These are phyloP conservation scores for Neurospora tetraspora DNA, from an alignment of 495 filamentous ascomycete genomes.

Conservation along the genomic window DNA sequence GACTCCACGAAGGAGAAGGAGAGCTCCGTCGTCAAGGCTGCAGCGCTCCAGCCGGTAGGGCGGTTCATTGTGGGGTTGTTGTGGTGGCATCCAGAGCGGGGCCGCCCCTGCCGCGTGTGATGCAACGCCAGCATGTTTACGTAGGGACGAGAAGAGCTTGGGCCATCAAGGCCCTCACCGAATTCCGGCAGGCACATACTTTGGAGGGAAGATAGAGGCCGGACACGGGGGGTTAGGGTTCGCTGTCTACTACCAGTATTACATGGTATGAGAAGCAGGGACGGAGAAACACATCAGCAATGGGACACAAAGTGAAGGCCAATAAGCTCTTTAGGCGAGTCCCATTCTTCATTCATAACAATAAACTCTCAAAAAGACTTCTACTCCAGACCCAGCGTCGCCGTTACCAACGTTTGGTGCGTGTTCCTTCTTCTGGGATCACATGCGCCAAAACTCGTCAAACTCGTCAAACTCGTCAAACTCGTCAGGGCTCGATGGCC, in stretches of 20 bases:
- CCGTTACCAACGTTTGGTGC: neutral
- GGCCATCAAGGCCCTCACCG: neutral
- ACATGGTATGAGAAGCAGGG: neutral
- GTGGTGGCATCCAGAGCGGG: neutral
- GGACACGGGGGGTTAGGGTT: neutral
- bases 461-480: neutral
- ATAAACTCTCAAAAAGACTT: neutral
- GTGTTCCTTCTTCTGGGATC: neutral
- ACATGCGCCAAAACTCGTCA: too few species aligned
- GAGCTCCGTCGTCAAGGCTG: neutral
- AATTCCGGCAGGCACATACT: neutral
- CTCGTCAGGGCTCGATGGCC: neutral
- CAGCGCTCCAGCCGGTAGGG: neutral
- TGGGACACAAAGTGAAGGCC: neutral
- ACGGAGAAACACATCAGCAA: neutral
- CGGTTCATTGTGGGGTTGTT: neutral
- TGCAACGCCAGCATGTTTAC: neutral
- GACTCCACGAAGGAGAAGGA: neutral
- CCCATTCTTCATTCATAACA: neutral
- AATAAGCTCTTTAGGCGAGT: neutral
- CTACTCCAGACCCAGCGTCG: neutral
- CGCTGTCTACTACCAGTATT: neutral
- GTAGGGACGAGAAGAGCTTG: neutral
- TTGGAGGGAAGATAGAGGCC: neutral
- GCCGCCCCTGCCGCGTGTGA: neutral